These are phyloP conservation scores for Ceratobasidium papillatum DNA, from an alignment of 1,284 basidiomycete species.

Conservation along the genomic window DNA sequence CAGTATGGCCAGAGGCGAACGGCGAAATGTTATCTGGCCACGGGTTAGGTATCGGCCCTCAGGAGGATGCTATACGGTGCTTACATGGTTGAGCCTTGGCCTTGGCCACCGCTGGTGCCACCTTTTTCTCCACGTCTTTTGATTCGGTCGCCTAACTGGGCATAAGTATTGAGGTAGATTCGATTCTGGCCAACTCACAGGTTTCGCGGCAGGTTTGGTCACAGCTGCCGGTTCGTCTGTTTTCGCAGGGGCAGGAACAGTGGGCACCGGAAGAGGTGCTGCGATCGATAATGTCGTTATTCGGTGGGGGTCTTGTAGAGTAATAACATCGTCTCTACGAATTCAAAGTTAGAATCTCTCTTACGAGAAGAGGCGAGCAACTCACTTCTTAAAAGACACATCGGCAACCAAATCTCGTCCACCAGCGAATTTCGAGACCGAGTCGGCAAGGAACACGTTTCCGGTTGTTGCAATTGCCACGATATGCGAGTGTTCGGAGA, in stretches of 20 bases:
- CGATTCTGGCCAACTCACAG: background rate
- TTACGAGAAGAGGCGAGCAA: constrained; percentile 3
- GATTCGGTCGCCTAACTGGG: background rate
- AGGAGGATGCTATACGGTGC: constrained; percentile 46
- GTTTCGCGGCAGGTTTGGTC: constrained; percentile 1
- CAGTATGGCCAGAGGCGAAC: constrained; percentile 88
- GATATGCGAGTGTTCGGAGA: constrained; percentile 90
- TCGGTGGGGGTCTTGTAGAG: constrained; percentile 86
- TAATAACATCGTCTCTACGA: constrained; percentile 85
- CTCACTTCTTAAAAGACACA: constrained; percentile 82
- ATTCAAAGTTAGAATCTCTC: constrained; percentile 12
- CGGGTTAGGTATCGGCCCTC: background rate
- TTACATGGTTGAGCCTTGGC: constrained; percentile 67
- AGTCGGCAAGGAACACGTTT: constrained; percentile 90
- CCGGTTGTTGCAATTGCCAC: constrained; percentile 90
- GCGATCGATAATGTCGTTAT: constrained; percentile 52
- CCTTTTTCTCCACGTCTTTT: constrained; percentile 43
- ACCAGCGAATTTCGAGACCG: constrained; percentile 76
- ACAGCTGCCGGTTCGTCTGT: constrained; percentile 47
- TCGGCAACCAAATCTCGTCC: constrained; percentile 89
- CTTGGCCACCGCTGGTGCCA: constrained; percentile 48
- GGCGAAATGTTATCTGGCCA: constrained; percentile 86
- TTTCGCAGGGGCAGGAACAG: constrained; percentile 57
- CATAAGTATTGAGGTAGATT: background rate
- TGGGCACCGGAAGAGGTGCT: constrained; percentile 22